Percentiles rank a stretch among this genome's conserved stretches.
These are phyloP conservation scores for Cutaneotrichosporon mucoides DNA, from an alignment of 1,284 basidiomycete species.

Conservation along the genomic window DNA sequence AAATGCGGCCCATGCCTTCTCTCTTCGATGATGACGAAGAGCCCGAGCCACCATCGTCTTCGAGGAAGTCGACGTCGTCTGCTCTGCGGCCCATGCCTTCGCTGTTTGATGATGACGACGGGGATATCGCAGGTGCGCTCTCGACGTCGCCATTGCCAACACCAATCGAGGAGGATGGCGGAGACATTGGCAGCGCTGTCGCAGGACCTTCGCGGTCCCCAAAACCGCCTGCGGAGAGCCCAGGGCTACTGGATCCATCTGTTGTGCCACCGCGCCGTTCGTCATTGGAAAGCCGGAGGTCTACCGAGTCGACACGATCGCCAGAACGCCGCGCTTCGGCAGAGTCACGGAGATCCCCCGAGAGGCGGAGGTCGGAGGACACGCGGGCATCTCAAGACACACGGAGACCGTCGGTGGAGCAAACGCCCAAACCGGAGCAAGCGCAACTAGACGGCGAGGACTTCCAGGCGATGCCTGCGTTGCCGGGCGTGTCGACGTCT, in stretches of 20 bases:
- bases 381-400: no score
- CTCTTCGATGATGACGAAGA: conserved; percentile 3
- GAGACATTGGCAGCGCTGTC: conserved; percentile 12
- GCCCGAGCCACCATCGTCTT: neutral
- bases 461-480: conserved; percentile 44
- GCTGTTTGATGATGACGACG: conserved; percentile 15
- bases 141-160: conserved; percentile 17
- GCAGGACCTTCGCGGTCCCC: no score
- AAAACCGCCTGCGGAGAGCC: no score
- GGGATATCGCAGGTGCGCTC: conserved; percentile 32
- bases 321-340: neutral
- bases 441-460: conserved; percentile 9
- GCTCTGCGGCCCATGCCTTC: conserved; percentile 5
- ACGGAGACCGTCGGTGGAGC: neutral
- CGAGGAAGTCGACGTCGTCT: neutral
- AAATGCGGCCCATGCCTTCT: conserved; percentile 3
- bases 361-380: neutral
- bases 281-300: neutral
- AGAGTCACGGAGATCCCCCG: neutral
- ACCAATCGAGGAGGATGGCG: conserved; percentile 6
- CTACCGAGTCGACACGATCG: neutral
- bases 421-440: neutral
- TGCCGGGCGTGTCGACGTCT: conserved; percentile 79
- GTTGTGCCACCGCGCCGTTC: neutral
- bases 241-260: no score